Evolutionary conservation across 352 stramenopile species (phyloP).

Genomic region (Peronosclerospora sorghi): DNA sequence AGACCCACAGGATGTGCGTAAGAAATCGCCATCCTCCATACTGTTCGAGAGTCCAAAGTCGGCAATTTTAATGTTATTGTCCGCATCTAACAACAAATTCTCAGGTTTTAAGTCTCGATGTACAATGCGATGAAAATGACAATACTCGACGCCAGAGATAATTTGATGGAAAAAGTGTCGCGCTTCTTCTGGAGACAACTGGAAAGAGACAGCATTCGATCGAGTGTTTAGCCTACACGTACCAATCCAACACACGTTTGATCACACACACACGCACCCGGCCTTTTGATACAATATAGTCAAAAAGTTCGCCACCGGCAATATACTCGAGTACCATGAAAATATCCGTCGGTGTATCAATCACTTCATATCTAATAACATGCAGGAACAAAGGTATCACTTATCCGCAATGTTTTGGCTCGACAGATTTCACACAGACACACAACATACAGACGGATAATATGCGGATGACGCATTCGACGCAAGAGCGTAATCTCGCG

Average conservation of each 20-base stretch:
- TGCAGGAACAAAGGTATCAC: not conserved
- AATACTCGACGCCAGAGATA: slow-evolving; percentile 98
- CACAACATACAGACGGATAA: slow-evolving; percentile 96
- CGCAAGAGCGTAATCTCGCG: slow-evolving; percentile 99
- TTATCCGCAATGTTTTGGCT: not conserved
- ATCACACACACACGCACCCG: slow-evolving; percentile 44
- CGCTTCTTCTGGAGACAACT: slow-evolving; percentile 94
- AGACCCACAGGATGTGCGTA: slow-evolving; percentile 95
- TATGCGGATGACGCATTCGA: slow-evolving; percentile 98
- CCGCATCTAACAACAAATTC: slow-evolving; percentile 94
- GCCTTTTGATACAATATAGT: slow-evolving; percentile 99
- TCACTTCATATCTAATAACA: slow-evolving; percentile 88
- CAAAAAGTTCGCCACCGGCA: slow-evolving; percentile 91
- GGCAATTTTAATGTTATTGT: slow-evolving; percentile 99
- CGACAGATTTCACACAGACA: too few species aligned
- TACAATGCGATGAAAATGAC: slow-evolving; percentile 98
- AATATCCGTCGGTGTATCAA: slow-evolving; percentile 98
- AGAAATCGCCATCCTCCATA: slow-evolving; percentile 97
- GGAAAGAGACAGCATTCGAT: slow-evolving; percentile 18
- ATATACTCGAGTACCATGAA: slow-evolving; percentile 94
- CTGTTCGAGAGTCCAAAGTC: slow-evolving; percentile 99
- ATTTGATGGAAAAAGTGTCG: slow-evolving; percentile 99
- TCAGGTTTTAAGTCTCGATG: slow-evolving; percentile 98
- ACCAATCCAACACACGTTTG: not conserved
- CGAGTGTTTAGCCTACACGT: not conserved